Conservation (phyloP, 2,329 filamentous ascomycete species). For the Ceratocystis smalleyi region DNA sequence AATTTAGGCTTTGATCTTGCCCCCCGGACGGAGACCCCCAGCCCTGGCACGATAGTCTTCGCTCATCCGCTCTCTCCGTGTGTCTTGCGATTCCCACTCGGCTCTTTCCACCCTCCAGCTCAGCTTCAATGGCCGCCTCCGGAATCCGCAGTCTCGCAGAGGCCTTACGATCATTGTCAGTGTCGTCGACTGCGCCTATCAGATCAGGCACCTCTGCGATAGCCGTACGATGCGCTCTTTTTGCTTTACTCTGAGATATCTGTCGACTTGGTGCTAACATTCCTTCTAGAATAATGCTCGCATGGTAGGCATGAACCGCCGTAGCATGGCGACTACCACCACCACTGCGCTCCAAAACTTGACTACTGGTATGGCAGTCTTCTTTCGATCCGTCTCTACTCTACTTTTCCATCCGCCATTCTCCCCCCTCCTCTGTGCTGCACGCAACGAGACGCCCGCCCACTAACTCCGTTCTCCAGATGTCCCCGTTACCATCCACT, state of each 20-base stretch:
- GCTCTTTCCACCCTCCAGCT: neutral
- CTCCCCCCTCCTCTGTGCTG: neutral
- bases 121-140: constrained; percentile 30
- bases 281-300: neutral
- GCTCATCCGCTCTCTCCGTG: neutral
- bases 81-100: neutral
- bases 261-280: neutral
- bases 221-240: neutral
- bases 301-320: constrained; percentile 22
- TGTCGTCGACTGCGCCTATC: neutral
- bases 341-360: constrained; percentile 27
- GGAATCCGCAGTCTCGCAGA: constrained; percentile 36
- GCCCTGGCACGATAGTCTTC: neutral
- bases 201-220: neutral
- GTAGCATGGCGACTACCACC: constrained; percentile 42
- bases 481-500: constrained; percentile 73
- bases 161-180: constrained; percentile 33
- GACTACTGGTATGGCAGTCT: constrained; percentile 29
- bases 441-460: neutral
- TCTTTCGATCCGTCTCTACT: too few relatives aligned
- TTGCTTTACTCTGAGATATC: neutral
- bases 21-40: too few relatives aligned
- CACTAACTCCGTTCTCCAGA: constrained; percentile 32
- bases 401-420: too few relatives aligned
- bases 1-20: neutral